phyloP scores from a whole-genome alignment of 1,284 basidiomycete species.

The Agroathelia rolfsii region DNA sequence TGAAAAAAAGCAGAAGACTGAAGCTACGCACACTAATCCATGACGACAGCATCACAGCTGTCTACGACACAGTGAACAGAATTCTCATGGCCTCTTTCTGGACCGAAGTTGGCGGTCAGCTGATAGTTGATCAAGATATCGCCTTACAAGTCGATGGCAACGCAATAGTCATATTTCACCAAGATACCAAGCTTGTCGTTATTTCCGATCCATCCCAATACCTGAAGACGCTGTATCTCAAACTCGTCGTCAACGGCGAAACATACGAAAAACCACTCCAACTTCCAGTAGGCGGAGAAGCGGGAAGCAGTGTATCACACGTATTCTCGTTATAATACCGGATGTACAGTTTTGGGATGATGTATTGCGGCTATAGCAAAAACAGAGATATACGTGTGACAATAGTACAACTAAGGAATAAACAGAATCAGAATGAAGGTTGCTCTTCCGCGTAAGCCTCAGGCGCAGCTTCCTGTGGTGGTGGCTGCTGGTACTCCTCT shows the following conservation, averaged over 20 bases:
- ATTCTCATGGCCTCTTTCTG: slow-evolving; percentile 38
- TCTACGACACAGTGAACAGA: slow-evolving; percentile 27
- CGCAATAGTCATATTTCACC: slow-evolving; percentile 33
- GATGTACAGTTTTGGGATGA: no score
- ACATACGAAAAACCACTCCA: slow-evolving; percentile 17
- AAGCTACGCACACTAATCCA: slow-evolving; percentile 32
- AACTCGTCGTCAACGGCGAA: no score
- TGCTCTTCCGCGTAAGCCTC: slow-evolving; percentile 26
- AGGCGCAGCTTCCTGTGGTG: slow-evolving; percentile 23
- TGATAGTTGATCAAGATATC: slow-evolving; percentile 21
- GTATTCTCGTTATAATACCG: slow-evolving; percentile 13
- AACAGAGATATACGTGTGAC: no score
- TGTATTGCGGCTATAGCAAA: no score
- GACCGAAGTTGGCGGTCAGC: slow-evolving; percentile 25
- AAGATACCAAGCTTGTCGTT: slow-evolving; percentile 32
- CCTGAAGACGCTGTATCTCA: slow-evolving; percentile 17
- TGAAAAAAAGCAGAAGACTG: slow-evolving; percentile 12
- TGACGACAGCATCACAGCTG: slow-evolving; percentile 31
- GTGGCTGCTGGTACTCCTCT: slow-evolving; percentile 40
- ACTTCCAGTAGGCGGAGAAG: slow-evolving; percentile 22
- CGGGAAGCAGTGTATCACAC: slow-evolving; percentile 33
- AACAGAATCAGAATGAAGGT: slow-evolving; percentile 36
- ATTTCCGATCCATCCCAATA: slow-evolving; percentile 49
- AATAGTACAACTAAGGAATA: slow-evolving; percentile 3
- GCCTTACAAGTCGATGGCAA: slow-evolving; percentile 31